Conservation (phyloP, 495 filamentous ascomycete species). For the Penicillium paxilli region DNA sequence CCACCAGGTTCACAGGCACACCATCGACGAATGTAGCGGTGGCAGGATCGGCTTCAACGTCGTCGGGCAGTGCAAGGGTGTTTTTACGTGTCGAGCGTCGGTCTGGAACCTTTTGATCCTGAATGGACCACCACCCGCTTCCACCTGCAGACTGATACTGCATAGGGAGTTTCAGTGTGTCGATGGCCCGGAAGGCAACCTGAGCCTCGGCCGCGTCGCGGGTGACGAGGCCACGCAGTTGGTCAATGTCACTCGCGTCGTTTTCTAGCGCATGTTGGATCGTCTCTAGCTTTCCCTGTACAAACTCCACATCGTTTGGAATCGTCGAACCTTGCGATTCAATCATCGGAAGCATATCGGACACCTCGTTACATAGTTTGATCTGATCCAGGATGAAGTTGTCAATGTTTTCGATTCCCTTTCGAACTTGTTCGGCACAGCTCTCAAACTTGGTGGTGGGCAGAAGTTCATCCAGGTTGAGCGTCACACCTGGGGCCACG, state of each 20-base stretch:
- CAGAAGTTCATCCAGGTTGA: slow-evolving; percentile 73
- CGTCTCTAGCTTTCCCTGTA: slow-evolving; percentile 68
- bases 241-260: slow-evolving; percentile 70
- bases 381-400: slow-evolving; percentile 71
- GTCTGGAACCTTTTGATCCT: slow-evolving; percentile 45
- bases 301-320: slow-evolving; percentile 72
- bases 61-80: slow-evolving; percentile 50
- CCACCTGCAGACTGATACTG: slow-evolving; percentile 62
- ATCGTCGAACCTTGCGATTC: slow-evolving; percentile 63
- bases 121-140: slow-evolving; percentile 47
- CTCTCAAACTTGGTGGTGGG: slow-evolving; percentile 90
- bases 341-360: slow-evolving; percentile 56
- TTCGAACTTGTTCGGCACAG: slow-evolving; percentile 79
- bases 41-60: slow-evolving; percentile 59
- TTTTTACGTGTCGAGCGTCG: slow-evolving; percentile 43
- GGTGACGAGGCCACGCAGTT: slow-evolving; percentile 61
- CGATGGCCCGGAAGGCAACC: slow-evolving; percentile 71
- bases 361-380: slow-evolving; percentile 46
- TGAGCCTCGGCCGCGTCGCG: slow-evolving; percentile 70
- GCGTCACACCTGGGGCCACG: slow-evolving; percentile 67
- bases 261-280: slow-evolving; percentile 70
- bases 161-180: slow-evolving; percentile 71
- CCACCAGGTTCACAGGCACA: slow-evolving; percentile 60
- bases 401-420: slow-evolving; percentile 72
- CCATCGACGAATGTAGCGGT: slow-evolving; percentile 39